These are phyloP conservation scores for Ogataea hybrid DNA, from an alignment of 1,139 yeast species.

Conservation along the genomic window DNA sequence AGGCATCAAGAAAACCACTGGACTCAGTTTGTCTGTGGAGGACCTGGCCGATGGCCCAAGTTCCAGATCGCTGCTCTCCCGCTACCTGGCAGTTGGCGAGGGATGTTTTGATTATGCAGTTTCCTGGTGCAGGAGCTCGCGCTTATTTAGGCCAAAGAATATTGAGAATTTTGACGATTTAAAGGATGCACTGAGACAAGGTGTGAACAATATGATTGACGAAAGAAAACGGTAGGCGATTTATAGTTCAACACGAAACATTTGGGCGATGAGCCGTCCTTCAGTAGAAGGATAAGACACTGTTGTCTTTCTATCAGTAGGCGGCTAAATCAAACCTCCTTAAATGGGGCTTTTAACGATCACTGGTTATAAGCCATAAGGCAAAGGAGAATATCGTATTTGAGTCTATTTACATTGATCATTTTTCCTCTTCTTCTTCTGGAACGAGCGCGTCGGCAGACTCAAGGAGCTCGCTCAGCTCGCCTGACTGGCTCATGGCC, in stretches of 20 bases:
- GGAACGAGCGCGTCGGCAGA: conserved; percentile 77
- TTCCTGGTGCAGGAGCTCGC: conserved; percentile 19
- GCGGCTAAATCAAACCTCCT: conserved; percentile 7
- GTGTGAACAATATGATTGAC: conserved; percentile 22
- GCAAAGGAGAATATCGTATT: conserved; percentile 20
- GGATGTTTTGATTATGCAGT: conserved; percentile 22
- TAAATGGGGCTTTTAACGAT: conserved; percentile 8
- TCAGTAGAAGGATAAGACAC: conserved; percentile 5
- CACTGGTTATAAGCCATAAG: conserved; percentile 17
- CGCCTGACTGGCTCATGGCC: conserved; percentile 92
- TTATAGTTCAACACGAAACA: background rate
- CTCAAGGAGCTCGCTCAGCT: conserved; percentile 80
- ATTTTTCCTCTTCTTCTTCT: conserved; percentile 50
- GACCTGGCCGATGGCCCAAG: conserved; percentile 48
- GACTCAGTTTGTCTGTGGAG: conserved; percentile 41
- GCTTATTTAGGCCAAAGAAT: conserved; percentile 20
- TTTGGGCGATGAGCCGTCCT: conserved; percentile 6
- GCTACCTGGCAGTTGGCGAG: conserved; percentile 38
- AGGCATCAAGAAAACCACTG: conserved; percentile 64
- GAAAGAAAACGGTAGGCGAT: conserved; percentile 2
- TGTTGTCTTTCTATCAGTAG: conserved; percentile 10
- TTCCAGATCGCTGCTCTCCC: conserved; percentile 50
- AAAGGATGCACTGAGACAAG: conserved; percentile 25
- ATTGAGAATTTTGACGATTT: conserved; percentile 25
- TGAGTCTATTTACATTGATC: conserved; percentile 4